Evolutionary conservation across 2,329 filamentous ascomycete genomes (phyloP).

Genomic region (Monosporascus sp.): DNA sequence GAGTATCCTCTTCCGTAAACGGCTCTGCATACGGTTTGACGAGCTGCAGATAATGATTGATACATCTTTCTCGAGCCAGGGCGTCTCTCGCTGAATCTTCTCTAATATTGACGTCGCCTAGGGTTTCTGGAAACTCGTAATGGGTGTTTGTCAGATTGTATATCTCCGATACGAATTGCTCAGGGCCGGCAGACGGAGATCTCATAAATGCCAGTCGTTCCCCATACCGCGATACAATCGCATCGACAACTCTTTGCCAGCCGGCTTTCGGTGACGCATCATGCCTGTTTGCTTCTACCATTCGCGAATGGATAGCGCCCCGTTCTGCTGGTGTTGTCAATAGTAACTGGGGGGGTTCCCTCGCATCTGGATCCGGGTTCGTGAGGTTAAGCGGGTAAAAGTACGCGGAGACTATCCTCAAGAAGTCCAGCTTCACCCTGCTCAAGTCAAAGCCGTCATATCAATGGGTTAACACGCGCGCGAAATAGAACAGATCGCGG

Average conservation of each 20-base stretch:
- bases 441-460: not conserved
- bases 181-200: conserved; percentile 4
- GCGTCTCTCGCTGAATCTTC: not conserved
- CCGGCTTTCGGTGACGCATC: conserved; percentile 24
- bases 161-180: not conserved
- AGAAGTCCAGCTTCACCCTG: not conserved
- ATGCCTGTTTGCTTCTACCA: conserved; percentile 9
- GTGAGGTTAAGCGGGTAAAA: conserved; percentile 4
- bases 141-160: conserved; percentile 5
- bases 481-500: not conserved
- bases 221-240: conserved; percentile 49
- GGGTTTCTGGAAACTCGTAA: not conserved
- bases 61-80: conserved; percentile 31
- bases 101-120: conserved; percentile 18
- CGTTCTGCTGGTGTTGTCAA: not conserved
- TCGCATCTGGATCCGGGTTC: conserved; percentile 1
- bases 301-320: not conserved
- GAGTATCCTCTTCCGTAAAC: conserved; percentile 14
- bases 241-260: conserved; percentile 51
- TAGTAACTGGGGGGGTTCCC: not conserved
- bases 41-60: conserved; percentile 25
- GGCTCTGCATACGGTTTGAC: not conserved
- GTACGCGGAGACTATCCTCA: conserved; percentile 4
- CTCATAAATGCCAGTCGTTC: conserved; percentile 32
- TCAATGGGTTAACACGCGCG: not conserved